These are phyloP conservation scores for Xylaria arbuscula DNA, from an alignment of 2,329 filamentous ascomycete species.

Conservation along the genomic window DNA sequence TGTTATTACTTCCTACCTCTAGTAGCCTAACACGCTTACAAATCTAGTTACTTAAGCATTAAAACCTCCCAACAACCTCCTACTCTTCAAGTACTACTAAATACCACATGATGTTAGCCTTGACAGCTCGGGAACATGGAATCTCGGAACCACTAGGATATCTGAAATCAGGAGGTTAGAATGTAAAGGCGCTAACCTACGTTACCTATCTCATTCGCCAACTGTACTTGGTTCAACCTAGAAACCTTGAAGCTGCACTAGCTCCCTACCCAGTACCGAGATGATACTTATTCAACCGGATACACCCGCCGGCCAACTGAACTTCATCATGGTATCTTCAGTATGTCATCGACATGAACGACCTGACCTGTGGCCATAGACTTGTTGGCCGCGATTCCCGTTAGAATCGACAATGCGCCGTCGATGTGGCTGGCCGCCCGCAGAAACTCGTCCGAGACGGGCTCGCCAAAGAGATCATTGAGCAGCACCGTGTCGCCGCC, in stretches of 20 bases:
- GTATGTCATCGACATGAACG: slow-evolving; percentile 65
- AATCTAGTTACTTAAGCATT: background rate
- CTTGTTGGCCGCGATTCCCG: slow-evolving; percentile 68
- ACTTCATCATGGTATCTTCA: slow-evolving; percentile 49
- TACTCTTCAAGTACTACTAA: background rate
- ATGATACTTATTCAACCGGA: background rate
- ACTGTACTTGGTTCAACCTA: background rate
- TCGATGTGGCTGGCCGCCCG: slow-evolving; percentile 69
- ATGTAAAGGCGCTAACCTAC: background rate
- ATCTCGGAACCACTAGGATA: background rate
- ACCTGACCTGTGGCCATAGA: slow-evolving; percentile 68
- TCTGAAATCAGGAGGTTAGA: too few relatives aligned
- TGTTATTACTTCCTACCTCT: background rate
- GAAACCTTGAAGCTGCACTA: too few relatives aligned
- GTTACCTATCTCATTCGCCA: background rate
- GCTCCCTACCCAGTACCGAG: too few relatives aligned
- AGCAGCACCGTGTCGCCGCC: slow-evolving; percentile 69
- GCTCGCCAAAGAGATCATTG: slow-evolving; percentile 67
- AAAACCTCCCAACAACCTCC: background rate
- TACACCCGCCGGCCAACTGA: background rate
- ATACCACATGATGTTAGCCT: too few relatives aligned
- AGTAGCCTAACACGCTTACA: slow-evolving; percentile 24
- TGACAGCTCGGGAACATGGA: too few relatives aligned
- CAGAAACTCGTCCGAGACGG: slow-evolving; percentile 62
- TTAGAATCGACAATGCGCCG: slow-evolving; percentile 68